Conservation (phyloP, 768 basidiomycete genomes). For the Tricholoma terreum region DNA sequence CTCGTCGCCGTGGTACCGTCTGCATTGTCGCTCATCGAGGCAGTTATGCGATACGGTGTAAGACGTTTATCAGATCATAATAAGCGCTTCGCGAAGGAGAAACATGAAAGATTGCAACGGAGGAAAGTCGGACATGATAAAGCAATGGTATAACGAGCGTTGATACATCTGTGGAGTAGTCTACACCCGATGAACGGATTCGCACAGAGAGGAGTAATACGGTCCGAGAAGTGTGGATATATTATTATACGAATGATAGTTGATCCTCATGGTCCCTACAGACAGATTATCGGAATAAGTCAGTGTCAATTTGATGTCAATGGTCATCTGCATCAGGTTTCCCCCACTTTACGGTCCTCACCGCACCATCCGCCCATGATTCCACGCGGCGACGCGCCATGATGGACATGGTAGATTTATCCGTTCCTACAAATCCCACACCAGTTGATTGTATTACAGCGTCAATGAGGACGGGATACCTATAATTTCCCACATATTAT, state of each 20-base stretch:
- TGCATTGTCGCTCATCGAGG: conserved; percentile 29
- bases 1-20: conserved; percentile 40
- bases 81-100: conserved; percentile 7
- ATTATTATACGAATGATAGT: neutral
- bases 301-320: conserved; percentile 31
- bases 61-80: conserved; percentile 26
- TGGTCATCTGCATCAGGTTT: conserved; percentile 55
- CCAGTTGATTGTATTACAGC: conserved; percentile 68
- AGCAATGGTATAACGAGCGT: neutral
- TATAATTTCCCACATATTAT: conserved; percentile 20
- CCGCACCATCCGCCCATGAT: conserved; percentile 60
- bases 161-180: neutral
- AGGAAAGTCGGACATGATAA: neutral
- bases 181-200: neutral
- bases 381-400: conserved; percentile 63
- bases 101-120: neutral
- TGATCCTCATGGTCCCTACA: too few relatives aligned
- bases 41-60: conserved; percentile 30
- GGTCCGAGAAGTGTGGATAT: neutral
- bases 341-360: conserved; percentile 58
- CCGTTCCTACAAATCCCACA: conserved; percentile 69
- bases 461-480: conserved; percentile 75
- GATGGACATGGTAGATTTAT: conserved; percentile 67
- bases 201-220: neutral
- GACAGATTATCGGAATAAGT: too few relatives aligned